A percentile compares a stretch with the other conserved stretches of the same genome.
These are phyloP conservation scores for Cutaneotrichosporon sp. DNA, from an alignment of 1,284 basidiomycete species.

Conservation along the genomic window DNA sequence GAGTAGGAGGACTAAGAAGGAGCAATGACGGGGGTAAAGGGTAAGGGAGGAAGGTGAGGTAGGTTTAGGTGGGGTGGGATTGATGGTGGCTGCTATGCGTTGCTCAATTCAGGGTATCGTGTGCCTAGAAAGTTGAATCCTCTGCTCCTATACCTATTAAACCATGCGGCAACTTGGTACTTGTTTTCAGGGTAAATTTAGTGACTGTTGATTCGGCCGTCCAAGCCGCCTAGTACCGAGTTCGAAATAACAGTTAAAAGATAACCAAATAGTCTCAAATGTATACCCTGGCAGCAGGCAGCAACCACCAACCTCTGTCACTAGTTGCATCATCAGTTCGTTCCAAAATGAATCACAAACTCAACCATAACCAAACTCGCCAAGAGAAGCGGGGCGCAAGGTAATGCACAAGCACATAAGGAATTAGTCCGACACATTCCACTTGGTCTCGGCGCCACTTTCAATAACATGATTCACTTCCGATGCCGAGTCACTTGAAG, in stretches of 20 bases:
- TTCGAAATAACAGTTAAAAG: neutral
- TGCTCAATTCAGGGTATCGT: neutral
- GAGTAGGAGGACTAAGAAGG: neutral
- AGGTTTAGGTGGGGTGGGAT: neutral
- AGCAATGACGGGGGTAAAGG: neutral
- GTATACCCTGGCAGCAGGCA: neutral
- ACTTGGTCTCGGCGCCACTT: too few species aligned
- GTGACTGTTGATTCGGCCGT: conserved; percentile 5
- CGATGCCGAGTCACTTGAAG: too few species aligned
- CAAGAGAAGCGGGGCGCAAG: too few species aligned
- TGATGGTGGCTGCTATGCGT: neutral
- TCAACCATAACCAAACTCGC: too few species aligned
- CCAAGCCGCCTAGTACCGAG: conserved; percentile 3
- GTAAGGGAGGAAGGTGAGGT: too few species aligned
- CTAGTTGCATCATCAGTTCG: too few species aligned
- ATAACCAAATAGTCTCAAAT: conserved; percentile 1
- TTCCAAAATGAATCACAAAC: too few species aligned
- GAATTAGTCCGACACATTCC: too few species aligned
- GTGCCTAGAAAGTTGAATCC: neutral
- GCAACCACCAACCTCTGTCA: neutral
- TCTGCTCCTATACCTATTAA: neutral
- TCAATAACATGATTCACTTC: too few species aligned
- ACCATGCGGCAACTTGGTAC: neutral
- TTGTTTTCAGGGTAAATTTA: neutral
- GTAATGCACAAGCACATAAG: too few species aligned